Conservation (phyloP, 1,284 basidiomycete genomes). For the Pterulicium gracile region DNA sequence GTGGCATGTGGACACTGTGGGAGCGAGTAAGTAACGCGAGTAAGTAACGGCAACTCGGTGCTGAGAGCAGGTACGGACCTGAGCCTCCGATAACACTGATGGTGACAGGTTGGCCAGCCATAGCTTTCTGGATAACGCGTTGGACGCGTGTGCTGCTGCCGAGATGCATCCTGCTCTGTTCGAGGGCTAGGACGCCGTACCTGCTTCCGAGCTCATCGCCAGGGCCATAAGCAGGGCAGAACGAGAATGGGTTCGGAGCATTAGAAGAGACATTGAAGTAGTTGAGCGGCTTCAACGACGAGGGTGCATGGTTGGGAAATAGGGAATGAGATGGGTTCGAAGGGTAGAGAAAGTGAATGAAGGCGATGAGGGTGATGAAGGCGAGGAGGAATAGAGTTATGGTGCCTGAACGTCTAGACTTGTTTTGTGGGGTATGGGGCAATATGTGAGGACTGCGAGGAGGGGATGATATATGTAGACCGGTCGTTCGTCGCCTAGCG, state of each 20-base stretch:
- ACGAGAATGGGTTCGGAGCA: slow-evolving; percentile 72
- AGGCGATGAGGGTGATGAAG: slow-evolving; percentile 37
- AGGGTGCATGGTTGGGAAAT: slow-evolving; percentile 30
- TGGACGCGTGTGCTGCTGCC: slow-evolving; percentile 82
- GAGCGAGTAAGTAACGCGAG: slow-evolving; percentile 3
- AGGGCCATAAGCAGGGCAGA: slow-evolving; percentile 82
- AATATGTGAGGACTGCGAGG: neutral
- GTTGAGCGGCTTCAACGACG: slow-evolving; percentile 51
- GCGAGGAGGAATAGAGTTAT: slow-evolving; percentile 67
- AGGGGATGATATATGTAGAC: slow-evolving; percentile 7
- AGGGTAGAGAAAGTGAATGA: slow-evolving; percentile 31
- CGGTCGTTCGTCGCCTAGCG: neutral
- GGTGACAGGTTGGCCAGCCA: slow-evolving; percentile 80
- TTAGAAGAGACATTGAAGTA: slow-evolving; percentile 49
- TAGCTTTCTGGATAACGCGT: slow-evolving; percentile 73
- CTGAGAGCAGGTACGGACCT: slow-evolving; percentile 36
- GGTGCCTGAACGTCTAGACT: slow-evolving; percentile 1
- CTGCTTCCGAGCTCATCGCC: slow-evolving; percentile 69
- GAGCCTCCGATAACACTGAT: slow-evolving; percentile 88
- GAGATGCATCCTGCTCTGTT: slow-evolving; percentile 69
- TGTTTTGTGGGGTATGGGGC: neutral
- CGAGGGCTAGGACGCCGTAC: slow-evolving; percentile 69
- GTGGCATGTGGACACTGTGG: slow-evolving; percentile 79
- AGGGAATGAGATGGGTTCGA: slow-evolving; percentile 52
- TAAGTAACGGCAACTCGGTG: neutral